A percentile compares a stretch with the other conserved stretches of the same genome.
These are phyloP conservation scores for Fusarium graminum DNA, from an alignment of 2,329 filamentous ascomycete species.

Conservation along the genomic window DNA sequence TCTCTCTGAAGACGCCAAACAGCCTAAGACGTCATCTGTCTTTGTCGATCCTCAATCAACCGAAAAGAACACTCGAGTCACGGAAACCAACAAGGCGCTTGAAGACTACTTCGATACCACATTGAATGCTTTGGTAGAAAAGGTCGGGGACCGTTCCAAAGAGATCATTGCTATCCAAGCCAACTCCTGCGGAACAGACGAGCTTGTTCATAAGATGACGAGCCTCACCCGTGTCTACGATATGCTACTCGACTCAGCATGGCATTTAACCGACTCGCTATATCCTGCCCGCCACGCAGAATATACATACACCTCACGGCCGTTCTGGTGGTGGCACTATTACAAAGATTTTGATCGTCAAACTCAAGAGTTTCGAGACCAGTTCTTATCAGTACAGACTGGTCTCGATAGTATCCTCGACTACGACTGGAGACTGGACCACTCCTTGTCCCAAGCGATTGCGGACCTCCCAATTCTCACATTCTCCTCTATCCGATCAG, in stretches of 20 bases:
- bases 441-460: constrained; percentile 53
- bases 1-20: constrained; percentile 51
- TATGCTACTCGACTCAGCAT: constrained; percentile 56
- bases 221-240: constrained; percentile 48
- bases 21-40: constrained; percentile 51
- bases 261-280: constrained; percentile 53
- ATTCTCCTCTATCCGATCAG: constrained; percentile 50
- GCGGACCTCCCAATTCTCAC: constrained; percentile 53
- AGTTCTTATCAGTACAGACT: constrained; percentile 46
- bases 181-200: constrained; percentile 15
- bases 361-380: constrained; percentile 49
- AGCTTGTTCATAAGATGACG: constrained; percentile 38
- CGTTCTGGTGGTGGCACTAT: constrained; percentile 59
- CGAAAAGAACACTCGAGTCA: constrained; percentile 40
- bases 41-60: constrained; percentile 44
- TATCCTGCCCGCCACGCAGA: constrained; percentile 53
- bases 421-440: constrained; percentile 51
- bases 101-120: constrained; percentile 53
- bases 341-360: constrained; percentile 53
- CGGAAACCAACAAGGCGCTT: constrained; percentile 46
- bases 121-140: constrained; percentile 40
- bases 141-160: constrained; percentile 32
- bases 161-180: constrained; percentile 23
- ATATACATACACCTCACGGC: constrained; percentile 53
- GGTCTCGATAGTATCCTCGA: constrained; percentile 49